A percentile compares a stretch with the other conserved stretches of the same genome.
These are phyloP conservation scores for Hordeum marinum DNA, from an alignment of 176 grass and related monocot species.

Conservation along the genomic window DNA sequence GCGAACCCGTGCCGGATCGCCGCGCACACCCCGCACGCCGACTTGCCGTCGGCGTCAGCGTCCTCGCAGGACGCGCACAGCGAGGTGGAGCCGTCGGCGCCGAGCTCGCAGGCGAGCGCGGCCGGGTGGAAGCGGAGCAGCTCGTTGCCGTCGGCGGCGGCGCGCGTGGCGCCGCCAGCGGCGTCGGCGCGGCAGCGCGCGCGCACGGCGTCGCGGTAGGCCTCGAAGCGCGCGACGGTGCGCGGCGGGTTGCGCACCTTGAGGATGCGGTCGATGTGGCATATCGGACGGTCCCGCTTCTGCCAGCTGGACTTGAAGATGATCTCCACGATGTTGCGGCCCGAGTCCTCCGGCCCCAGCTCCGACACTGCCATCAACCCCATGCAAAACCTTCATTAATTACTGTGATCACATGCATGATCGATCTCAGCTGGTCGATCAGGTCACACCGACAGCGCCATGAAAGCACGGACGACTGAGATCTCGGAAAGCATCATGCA, in stretches of 20 bases:
- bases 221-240: constrained; percentile 89
- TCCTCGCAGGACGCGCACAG: constrained; percentile 35
- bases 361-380: constrained; percentile 53
- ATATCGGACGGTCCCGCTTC: constrained; percentile 59
- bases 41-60: fast-evolving
- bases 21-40: constrained; percentile 53
- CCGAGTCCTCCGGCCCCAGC: constrained; percentile 84
- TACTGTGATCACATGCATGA: background rate
- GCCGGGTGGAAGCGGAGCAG: constrained; percentile 88
- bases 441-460: constrained; percentile 11
- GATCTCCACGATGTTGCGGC: constrained; percentile 95
- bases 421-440: background rate
- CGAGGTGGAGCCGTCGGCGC: constrained; percentile 39
- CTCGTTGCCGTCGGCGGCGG: constrained; percentile 94
- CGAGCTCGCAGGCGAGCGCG: constrained; percentile 64
- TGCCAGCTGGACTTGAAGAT: constrained; percentile 99
- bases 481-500: background rate
- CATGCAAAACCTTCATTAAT: background rate
- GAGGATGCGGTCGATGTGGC: constrained; percentile 78
- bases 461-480: background rate
- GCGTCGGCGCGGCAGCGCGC: constrained; percentile 30
- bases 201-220: constrained; percentile 75
- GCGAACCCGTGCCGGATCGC: constrained; percentile 73
- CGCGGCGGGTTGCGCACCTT: constrained; percentile 71
- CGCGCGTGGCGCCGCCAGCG: background rate